phyloP scores from a whole-genome alignment of 306 rosid species.

The Cucurbita moschata region DNA sequence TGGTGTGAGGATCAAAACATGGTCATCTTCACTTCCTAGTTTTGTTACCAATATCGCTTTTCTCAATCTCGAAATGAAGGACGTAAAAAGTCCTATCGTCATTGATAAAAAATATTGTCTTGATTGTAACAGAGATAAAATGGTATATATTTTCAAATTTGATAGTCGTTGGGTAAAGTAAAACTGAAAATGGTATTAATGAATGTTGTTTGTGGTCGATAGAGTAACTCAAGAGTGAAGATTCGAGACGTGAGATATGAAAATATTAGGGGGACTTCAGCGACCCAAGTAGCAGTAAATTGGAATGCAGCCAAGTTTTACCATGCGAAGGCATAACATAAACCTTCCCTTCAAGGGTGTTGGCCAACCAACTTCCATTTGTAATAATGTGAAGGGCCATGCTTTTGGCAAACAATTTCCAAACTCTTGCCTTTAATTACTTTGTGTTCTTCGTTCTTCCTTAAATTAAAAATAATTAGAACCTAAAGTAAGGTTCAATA shows the following conservation, averaged over 20 bases:
- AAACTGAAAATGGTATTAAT: too few relatives aligned
- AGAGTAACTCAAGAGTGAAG: slow-evolving; percentile 12
- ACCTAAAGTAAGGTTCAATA: too few relatives aligned
- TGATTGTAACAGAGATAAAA: not conserved
- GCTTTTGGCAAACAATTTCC: slow-evolving; percentile 6
- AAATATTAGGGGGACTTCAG: slow-evolving; percentile 17
- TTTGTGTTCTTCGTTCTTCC: not conserved
- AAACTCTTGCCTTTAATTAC: slow-evolving; percentile 8
- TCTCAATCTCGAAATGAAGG: not conserved
- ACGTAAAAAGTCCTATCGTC: slow-evolving; percentile 2
- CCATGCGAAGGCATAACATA: slow-evolving; percentile 16
- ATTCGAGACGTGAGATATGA: slow-evolving; percentile 9
- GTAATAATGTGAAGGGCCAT: slow-evolving; percentile 7
- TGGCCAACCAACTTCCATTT: not conserved
- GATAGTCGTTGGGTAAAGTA: not conserved
- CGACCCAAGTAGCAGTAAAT: slow-evolving; percentile 1
- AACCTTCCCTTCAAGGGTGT: not conserved
- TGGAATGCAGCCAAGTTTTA: slow-evolving; percentile 9
- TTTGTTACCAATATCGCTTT: slow-evolving; percentile 5
- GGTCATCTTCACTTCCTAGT: slow-evolving; percentile 8
- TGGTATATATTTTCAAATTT: not conserved
- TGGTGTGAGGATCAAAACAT: slow-evolving; percentile 27
- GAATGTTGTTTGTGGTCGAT: not conserved
- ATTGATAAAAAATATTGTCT: slow-evolving; percentile 19
- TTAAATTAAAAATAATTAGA: too few relatives aligned